phyloP scores from a whole-genome alignment of 441 rosid species.

The Lepidium campestre region DNA sequence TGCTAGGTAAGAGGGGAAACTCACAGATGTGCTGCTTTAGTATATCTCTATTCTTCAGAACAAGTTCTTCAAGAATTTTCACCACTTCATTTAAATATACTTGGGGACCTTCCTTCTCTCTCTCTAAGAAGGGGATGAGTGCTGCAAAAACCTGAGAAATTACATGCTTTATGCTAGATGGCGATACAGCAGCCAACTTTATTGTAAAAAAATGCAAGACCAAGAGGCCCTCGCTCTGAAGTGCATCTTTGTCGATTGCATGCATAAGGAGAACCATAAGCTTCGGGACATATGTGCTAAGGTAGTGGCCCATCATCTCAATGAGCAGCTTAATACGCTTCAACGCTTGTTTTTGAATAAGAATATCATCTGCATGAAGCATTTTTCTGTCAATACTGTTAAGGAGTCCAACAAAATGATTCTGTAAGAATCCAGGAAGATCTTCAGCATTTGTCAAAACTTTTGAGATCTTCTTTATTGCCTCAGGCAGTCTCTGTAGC shows the following conservation, averaged over 20 bases:
- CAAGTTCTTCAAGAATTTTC: conserved; percentile 88
- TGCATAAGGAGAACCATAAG: conserved; percentile 98
- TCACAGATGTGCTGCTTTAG: conserved; percentile 88
- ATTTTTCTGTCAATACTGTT: conserved; percentile 92
- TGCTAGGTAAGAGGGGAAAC: conserved; percentile 89
- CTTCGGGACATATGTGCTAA: conserved; percentile 91
- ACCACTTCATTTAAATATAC: conserved; percentile 63
- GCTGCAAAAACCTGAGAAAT: conserved; percentile 97
- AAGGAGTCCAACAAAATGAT: conserved; percentile 97
- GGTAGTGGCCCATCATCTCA: conserved; percentile 90
- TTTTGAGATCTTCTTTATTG: conserved; percentile 79
- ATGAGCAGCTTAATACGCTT: conserved; percentile 89
- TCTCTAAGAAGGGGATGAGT: conserved; percentile 91
- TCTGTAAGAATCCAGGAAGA: conserved; percentile 83
- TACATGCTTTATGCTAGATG: conserved; percentile 86
- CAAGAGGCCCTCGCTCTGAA: conserved; percentile 88
- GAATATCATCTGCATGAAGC: conserved; percentile 81
- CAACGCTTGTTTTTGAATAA: conserved; percentile 89
- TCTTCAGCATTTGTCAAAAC: conserved; percentile 81
- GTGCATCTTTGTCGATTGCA: conserved; percentile 81
- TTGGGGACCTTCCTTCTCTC: conserved; percentile 57
- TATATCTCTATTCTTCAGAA: conserved; percentile 69
- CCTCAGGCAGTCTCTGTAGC: conserved; percentile 73
- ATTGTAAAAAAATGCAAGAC: conserved; percentile 81
- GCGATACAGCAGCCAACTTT: conserved; percentile 72